Evolutionary conservation across 345 rosid genomes (phyloP).

Genomic region (Gossypium australe): DNA sequence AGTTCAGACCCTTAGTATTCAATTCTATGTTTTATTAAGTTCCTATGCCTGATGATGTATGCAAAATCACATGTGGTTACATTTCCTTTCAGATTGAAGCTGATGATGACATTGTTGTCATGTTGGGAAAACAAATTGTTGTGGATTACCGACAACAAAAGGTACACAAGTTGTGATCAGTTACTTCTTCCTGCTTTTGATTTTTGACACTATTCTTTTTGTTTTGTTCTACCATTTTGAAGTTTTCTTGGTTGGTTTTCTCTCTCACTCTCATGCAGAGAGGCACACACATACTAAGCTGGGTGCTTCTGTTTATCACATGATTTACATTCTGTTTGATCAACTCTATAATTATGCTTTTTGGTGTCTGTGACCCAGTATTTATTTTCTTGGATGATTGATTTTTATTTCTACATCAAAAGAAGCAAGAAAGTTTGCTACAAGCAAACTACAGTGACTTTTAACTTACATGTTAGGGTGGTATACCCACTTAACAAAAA

Average conservation of each 20-base stretch:
- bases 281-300: background rate
- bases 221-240: background rate
- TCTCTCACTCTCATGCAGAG: background rate
- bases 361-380: background rate
- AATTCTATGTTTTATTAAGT: background rate
- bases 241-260: background rate
- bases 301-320: background rate
- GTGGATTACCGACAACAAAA: slow-evolving; percentile 67
- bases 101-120: slow-evolving; percentile 54
- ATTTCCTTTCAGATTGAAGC: slow-evolving; percentile 57
- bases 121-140: slow-evolving; percentile 66
- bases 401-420: no score
- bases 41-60: background rate
- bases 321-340: background rate
- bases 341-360: background rate
- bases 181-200: slow-evolving; percentile 12
- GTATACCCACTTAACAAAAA: no score
- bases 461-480: no score
- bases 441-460: no score
- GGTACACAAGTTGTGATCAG: slow-evolving; percentile 37
- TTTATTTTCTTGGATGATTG: background rate
- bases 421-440: background rate
- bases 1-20: background rate
- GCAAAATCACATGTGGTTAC: background rate
- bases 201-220: slow-evolving; percentile 3